Conservation (phyloP, 2,329 filamentous ascomycete genomes). For the Clathrospora elynae region DNA sequence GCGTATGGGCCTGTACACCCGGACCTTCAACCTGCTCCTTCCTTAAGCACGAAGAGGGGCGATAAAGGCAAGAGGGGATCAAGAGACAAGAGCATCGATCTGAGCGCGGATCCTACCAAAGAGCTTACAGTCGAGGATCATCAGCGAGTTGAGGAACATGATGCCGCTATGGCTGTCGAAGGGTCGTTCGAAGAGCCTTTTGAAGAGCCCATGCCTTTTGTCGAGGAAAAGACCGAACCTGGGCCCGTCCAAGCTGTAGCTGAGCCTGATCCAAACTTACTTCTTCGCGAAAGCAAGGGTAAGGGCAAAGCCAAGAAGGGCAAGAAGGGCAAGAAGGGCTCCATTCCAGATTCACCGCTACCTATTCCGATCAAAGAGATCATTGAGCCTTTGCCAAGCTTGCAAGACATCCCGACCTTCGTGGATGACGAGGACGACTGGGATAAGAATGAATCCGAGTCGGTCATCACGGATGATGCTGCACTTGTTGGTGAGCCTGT, state of each 20-base stretch:
- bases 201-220: constrained; percentile 11
- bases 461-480: constrained; percentile 36
- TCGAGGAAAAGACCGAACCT: constrained; percentile 12
- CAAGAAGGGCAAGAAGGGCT: constrained; percentile 40
- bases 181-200: too few species aligned
- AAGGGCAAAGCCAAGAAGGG: constrained; percentile 35
- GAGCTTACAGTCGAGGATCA: too few species aligned
- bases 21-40: too few species aligned
- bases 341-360: constrained; percentile 6
- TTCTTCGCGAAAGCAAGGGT: constrained; percentile 26
- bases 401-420: constrained; percentile 32
- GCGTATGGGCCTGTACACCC: too few species aligned
- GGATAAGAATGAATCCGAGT: constrained; percentile 32
- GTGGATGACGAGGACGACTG: constrained; percentile 42
- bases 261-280: constrained; percentile 21
- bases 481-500: constrained; percentile 40
- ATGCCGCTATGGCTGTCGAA: too few species aligned
- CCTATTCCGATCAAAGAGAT: constrained; percentile 9
- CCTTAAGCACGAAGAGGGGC: too few species aligned
- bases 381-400: constrained; percentile 7
- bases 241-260: constrained; percentile 11
- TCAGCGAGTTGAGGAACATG: too few species aligned
- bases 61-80: too few species aligned
- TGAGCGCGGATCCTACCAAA: too few species aligned
- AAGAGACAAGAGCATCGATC: too few species aligned